Evolutionary conservation across 2,329 filamentous ascomycete genomes (phyloP), one percentile per base, ranked within the genome.

Genomic region (Chaetomium globosum): DNA sequence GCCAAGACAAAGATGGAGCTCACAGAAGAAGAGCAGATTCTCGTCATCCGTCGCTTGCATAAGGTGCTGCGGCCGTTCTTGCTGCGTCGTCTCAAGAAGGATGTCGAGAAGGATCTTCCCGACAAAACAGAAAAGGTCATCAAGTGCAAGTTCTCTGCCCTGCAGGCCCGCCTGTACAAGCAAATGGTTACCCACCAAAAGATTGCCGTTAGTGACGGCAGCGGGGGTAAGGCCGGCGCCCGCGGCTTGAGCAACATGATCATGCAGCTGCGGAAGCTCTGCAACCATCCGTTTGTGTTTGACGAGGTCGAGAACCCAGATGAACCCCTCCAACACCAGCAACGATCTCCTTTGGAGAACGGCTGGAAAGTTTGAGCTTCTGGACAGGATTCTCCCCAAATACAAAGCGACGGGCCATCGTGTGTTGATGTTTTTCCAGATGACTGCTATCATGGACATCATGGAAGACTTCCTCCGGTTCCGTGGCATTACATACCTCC

Each of bases 381-480:
- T 99, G 30, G 95, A 99, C 76, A 86, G 95, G 59, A 84, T 99
- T 67, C 78, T 99, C 69, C 95, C 95, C 55, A 99, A 99, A 79
- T 98, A 99, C 78, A 87, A 91, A 72, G 88, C 85, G 3, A 93
- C 92, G 1, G 92, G 92, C 19, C 95, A 99, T 86, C 90, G 95
- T 78, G 93, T 98, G 31, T 83, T 99, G 77, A 98, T 99, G 91
- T 99, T 99, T 85, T 99, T 99, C 84, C 95, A 99, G 77, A 99
- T 99, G 95, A 99, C 95, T 4, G 93, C 96, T 68, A 99, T 99
- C 76, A 99, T 99, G 95, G 97, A 99, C 79, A 99, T 99, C 74
- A 98, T 99, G 95, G 95, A 99, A 73, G 95, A 99, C 76, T 99
- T 96, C 77, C 80, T 99, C 68, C 89, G 94, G 3, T 89, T 92